Base-by-base conservation (phyloP, 768 basidiomycete species). In the Pilatotrama ljubarskyi region DNA sequence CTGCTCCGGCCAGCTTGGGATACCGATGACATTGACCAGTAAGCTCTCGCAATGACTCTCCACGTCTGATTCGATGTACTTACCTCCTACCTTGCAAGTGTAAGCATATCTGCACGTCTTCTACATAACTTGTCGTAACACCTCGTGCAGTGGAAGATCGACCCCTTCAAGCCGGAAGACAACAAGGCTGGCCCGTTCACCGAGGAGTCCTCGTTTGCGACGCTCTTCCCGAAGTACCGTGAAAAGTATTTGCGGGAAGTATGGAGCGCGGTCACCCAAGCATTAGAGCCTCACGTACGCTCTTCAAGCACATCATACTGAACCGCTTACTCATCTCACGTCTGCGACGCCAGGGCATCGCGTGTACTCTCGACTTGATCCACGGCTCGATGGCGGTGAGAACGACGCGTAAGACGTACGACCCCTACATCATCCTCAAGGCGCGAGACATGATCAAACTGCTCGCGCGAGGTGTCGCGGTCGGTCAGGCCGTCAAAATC, bases 11-110 rank as follows among this genome's bases (percentile, higher is more conserved):
- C 62, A 98, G 96, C 95, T 70, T 98, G 96, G 96, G 96, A 98
- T 71, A 98, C 95, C 43, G 95, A 98, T 73, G 96, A 97, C 68
- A 94, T 98, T 75, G 92, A 98, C 81, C 95, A 97, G 94, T 96
- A 72, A 86, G 94, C 73, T 8, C n/a, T 26, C 25, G 24, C 40
- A 51, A 13, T 11, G 22, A 51, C 18, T 43, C 15, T 24, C 22
- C 24, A 25, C 20, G 18, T 44, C 48, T 5, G 17, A 13, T 22
- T 8, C 42, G 14, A 3, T 18, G 13, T 49, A 36, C 43, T 43
- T 37, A 61, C 62, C 43, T 59, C 41, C 13, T 54, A 25, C 40
- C 24, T 18, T 48, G 20, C 49, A 67, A 76, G 76, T 66, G 75
- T 75, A 67, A 66, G 74, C 58, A 47, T 20, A 1, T 29, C 22